Base-by-base conservation (phyloP, 208 protist species). In the Crithidia sp. region DNA sequence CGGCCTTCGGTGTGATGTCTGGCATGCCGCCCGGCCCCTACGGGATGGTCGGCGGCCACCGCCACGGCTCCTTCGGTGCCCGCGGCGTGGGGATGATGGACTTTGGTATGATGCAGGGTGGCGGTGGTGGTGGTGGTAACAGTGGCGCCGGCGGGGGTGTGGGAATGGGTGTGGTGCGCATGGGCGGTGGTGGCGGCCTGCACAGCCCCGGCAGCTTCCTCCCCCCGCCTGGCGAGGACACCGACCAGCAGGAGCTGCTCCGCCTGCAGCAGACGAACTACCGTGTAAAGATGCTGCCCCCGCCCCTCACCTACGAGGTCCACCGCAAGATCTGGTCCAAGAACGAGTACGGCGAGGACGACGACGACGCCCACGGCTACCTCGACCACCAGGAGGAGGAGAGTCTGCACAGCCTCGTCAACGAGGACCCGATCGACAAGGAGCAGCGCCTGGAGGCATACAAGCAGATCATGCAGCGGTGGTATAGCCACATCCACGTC, bases 211-310 rank as follows among this genome's bases (percentile, higher is more conserved):
- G 52, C 74, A 69, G 53, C 74, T 79, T 79, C 67, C 61, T 79
- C 8, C 74, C 74, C 54, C 74, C 74, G 10, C 74, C 74, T 9
- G 61, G 74, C 60, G 74, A 79, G 55, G 74, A 73, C 53, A 79
- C 69, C 6, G 72, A 83, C 14, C 66, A 76, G 62, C 71, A 83
- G 57, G 78, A 83, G 40, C 74, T 83, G 28, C 16, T 78, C 60
- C 71, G 78, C 16, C 65, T 83, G 7, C 72, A 78, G 47, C 73
- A 79, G 57, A 74, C 68, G 17, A 70, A 77, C 58, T 88, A 88
- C 67, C 83, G 83, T 2, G 83, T 81, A 5, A 79, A 82, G 66
- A 84, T 88, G 76, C 74, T 88, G 14, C 83, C 83, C 10, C 83
- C 79, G 47, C 83, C 83, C 44, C 71, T 88, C 55, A 73, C 76